These are phyloP conservation scores for Phytopythium chamaehyphon DNA, from an alignment of 352 stramenopile genomes.

Conservation along the genomic window DNA sequence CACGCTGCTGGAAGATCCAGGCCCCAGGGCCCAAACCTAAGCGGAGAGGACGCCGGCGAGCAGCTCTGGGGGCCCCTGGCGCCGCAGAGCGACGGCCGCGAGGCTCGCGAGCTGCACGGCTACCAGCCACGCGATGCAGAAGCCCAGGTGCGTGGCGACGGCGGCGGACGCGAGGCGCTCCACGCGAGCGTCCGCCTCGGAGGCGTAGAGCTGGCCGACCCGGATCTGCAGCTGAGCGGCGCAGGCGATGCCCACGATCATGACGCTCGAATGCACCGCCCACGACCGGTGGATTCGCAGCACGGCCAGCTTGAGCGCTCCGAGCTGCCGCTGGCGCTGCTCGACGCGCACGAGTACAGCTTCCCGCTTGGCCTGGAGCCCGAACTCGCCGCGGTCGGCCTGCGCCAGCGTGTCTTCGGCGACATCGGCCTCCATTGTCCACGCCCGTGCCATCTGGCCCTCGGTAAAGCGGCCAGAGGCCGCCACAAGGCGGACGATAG, in stretches of 20 bases:
- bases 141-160: slow-evolving; percentile 37
- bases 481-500: slow-evolving; percentile 28
- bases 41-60: slow-evolving; percentile 35
- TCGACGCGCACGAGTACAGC: slow-evolving; percentile 52
- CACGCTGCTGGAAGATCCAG: not conserved
- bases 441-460: slow-evolving; percentile 24
- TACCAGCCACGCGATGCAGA: slow-evolving; percentile 47
- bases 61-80: slow-evolving; percentile 33
- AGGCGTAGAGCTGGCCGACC: slow-evolving; percentile 8
- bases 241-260: slow-evolving; percentile 42
- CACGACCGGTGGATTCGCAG: slow-evolving; percentile 47
- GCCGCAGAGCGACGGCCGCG: slow-evolving; percentile 33
- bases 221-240: slow-evolving; percentile 14
- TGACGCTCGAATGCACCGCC: slow-evolving; percentile 28
- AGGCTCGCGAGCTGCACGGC: slow-evolving; percentile 24
- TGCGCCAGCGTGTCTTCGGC: slow-evolving; percentile 48
- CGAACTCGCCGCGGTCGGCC: slow-evolving; percentile 60
- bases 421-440: slow-evolving; percentile 32
- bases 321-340: slow-evolving; percentile 48
- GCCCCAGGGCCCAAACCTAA: not conserved
- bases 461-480: slow-evolving; percentile 34
- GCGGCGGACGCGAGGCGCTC: slow-evolving; percentile 20
- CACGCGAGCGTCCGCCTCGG: slow-evolving; percentile 4
- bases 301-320: slow-evolving; percentile 48
- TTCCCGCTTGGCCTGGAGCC: slow-evolving; percentile 59